These are phyloP conservation scores for Carex cristatella DNA, from an alignment of 176 grass and related monocot genomes.

Conservation along the genomic window DNA sequence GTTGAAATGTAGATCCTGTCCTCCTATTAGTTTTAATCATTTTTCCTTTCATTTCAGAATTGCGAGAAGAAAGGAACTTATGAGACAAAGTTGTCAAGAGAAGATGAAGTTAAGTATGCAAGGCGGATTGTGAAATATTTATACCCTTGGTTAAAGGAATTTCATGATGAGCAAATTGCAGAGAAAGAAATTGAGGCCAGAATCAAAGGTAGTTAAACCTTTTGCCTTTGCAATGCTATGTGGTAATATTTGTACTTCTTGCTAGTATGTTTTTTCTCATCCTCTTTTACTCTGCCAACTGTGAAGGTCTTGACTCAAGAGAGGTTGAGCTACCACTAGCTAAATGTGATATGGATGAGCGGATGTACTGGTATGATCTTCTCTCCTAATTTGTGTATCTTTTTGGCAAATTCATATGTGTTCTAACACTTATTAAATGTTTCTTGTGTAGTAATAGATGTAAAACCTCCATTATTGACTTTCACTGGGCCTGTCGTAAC, in stretches of 20 bases:
- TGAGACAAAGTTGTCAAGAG: not conserved
- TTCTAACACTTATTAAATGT: slow-evolving; percentile 5
- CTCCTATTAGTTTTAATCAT: not conserved
- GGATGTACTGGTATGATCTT: slow-evolving; percentile 60
- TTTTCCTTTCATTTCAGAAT: not conserved
- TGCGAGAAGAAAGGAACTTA: slow-evolving; percentile 9
- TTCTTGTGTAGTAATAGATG: slow-evolving; percentile 52
- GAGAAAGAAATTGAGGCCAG: slow-evolving; percentile 62
- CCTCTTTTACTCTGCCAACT: not conserved
- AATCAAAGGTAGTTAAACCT: slow-evolving; percentile 42
- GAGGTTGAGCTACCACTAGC: slow-evolving; percentile 31
- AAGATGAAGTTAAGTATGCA: slow-evolving; percentile 31
- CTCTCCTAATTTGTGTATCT: not conserved
- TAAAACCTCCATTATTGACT: slow-evolving; percentile 81
- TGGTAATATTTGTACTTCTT: not conserved
- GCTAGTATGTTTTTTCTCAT: not conserved
- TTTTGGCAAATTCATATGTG: not conserved
- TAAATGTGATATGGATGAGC: slow-evolving; percentile 22
- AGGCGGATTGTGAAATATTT: slow-evolving; percentile 20
- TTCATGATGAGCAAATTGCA: slow-evolving; percentile 42
- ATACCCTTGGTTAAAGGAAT: slow-evolving; percentile 62
- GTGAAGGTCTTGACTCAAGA: slow-evolving; percentile 29
- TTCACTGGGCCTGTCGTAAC: slow-evolving; percentile 54
- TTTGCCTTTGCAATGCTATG: not conserved
- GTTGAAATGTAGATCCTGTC: not conserved